Conservation (phyloP, 2,329 filamentous ascomycete species). For the Epichloe amarillans region DNA sequence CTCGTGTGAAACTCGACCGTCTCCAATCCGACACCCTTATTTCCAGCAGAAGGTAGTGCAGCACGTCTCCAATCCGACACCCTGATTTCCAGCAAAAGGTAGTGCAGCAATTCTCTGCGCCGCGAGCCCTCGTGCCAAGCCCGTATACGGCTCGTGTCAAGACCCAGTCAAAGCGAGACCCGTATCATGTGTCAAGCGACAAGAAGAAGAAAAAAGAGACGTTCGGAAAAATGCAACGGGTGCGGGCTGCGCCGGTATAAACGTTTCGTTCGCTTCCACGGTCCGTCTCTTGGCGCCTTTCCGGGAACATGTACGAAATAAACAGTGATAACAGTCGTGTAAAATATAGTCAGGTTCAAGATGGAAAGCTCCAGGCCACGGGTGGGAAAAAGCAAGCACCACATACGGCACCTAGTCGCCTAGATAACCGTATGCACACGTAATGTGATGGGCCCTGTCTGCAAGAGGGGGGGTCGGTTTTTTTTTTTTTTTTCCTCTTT, state of each 20-base stretch:
- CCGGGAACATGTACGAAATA: background rate
- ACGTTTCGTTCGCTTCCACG: background rate
- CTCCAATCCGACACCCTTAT: background rate
- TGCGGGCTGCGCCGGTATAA: background rate
- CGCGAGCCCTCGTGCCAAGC: background rate
- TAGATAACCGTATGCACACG: background rate
- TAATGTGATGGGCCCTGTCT: background rate
- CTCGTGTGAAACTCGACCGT: background rate
- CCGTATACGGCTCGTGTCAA: background rate
- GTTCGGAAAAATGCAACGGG: background rate
- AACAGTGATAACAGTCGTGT: background rate
- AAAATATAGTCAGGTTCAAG: background rate
- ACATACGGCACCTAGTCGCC: background rate
- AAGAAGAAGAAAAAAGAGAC: background rate
- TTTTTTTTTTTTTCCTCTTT: background rate
- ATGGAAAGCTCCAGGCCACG: background rate
- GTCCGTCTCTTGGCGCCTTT: no score
- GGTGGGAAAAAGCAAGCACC: background rate
- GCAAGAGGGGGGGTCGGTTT: background rate
- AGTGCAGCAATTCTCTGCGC: background rate
- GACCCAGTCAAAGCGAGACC: background rate
- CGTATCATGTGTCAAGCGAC: background rate
- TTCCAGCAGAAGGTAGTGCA: background rate
- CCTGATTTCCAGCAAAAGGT: background rate
- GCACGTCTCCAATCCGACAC: background rate